phyloP scores from a whole-genome alignment of 768 basidiomycete genomes.

The Hericium alpestre region DNA sequence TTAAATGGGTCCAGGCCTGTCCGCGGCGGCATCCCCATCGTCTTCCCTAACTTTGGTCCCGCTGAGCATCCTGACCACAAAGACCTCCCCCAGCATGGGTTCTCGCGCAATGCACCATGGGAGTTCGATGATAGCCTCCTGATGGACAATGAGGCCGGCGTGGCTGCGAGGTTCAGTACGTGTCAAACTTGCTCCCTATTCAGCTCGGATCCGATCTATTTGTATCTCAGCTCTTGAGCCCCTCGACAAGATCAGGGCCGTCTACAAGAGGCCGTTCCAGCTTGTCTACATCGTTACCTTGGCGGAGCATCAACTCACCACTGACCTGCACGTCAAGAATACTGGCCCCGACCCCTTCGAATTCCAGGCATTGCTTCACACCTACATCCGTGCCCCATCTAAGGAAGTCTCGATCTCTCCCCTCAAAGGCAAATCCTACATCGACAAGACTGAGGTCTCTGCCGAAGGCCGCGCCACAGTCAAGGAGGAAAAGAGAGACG shows the following conservation, averaged over 20 bases:
- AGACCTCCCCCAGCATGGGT: slow-evolving; percentile 79
- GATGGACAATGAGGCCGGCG: slow-evolving; percentile 57
- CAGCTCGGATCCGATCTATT: background rate
- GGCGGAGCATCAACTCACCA: slow-evolving; percentile 58
- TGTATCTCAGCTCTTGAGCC: slow-evolving; percentile 48
- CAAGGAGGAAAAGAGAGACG: slow-evolving; percentile 49
- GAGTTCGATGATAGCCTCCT: slow-evolving; percentile 49
- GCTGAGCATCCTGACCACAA: slow-evolving; percentile 65
- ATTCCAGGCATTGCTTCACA: slow-evolving; percentile 92
- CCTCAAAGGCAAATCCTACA: slow-evolving; percentile 54
- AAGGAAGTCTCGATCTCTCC: slow-evolving; percentile 50
- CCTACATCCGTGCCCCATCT: slow-evolving; percentile 66
- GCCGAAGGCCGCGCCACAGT: slow-evolving; percentile 36
- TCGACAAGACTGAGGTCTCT: slow-evolving; percentile 68
- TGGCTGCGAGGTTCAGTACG: slow-evolving; percentile 74
- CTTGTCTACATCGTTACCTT: slow-evolving; percentile 80
- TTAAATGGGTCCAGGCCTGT: slow-evolving; percentile 77
- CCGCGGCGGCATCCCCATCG: slow-evolving; percentile 45
- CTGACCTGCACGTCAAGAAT: slow-evolving; percentile 76
- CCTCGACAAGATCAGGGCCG: slow-evolving; percentile 40
- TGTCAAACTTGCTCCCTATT: slow-evolving; percentile 1
- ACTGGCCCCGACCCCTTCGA: slow-evolving; percentile 40
- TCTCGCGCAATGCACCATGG: slow-evolving; percentile 77
- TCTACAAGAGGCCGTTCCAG: slow-evolving; percentile 57
- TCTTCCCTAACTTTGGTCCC: slow-evolving; percentile 86